These are phyloP conservation scores for Endoconidiophora laricicola DNA, from an alignment of 2,329 filamentous ascomycete species.

Conservation along the genomic window DNA sequence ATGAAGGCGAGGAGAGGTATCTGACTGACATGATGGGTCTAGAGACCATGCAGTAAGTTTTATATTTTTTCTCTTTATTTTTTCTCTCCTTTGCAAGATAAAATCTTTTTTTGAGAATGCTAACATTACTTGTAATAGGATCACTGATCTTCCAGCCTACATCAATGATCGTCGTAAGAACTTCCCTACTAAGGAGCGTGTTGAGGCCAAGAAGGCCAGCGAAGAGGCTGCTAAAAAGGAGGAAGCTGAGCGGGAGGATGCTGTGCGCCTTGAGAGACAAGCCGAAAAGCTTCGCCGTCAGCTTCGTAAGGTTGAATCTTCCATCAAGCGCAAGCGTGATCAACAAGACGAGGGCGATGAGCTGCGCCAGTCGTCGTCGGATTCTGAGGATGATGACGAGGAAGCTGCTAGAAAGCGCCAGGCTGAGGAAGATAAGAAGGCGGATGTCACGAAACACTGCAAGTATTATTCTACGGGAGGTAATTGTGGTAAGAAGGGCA, in stretches of 20 bases:
- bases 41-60: slow-evolving; percentile 37
- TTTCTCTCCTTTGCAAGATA: neutral
- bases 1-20: slow-evolving; percentile 55
- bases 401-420: slow-evolving; percentile 19
- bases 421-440: slow-evolving; percentile 27
- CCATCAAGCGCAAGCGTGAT: slow-evolving; percentile 51
- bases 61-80: slow-evolving; percentile 5
- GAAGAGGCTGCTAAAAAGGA: slow-evolving; percentile 29
- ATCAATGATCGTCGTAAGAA: slow-evolving; percentile 63
- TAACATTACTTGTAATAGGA: slow-evolving; percentile 20
- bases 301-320: slow-evolving; percentile 54
- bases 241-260: slow-evolving; percentile 40
- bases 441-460: slow-evolving; percentile 48
- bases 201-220: slow-evolving; percentile 43
- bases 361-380: slow-evolving; percentile 35
- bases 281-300: slow-evolving; percentile 46
- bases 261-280: slow-evolving; percentile 30
- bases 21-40: slow-evolving; percentile 37
- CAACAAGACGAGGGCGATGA: slow-evolving; percentile 51
- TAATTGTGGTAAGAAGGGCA: slow-evolving; percentile 55
- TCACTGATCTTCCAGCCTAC: slow-evolving; percentile 61
- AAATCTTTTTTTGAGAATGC: no score
- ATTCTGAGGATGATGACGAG: slow-evolving; percentile 32
- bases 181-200: slow-evolving; percentile 61
- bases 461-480: slow-evolving; percentile 56